A percentile compares a stretch with the other conserved stretches of the same genome.
Conservation (phyloP, 805 yeast species). For the Cyberlindnera xylosilytica region DNA sequence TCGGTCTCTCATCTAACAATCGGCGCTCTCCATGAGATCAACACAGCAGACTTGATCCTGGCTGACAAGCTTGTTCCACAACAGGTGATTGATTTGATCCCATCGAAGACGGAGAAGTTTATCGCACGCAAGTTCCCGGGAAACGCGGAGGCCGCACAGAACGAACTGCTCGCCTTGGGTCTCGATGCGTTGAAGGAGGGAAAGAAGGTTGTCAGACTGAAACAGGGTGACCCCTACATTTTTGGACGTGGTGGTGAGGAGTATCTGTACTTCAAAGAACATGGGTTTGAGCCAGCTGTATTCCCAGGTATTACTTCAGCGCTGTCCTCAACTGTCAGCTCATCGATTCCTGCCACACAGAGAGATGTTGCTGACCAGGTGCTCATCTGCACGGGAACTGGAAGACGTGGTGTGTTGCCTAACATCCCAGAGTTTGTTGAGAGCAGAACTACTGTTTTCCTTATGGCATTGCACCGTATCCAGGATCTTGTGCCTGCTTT, state of each 20-base stretch:
- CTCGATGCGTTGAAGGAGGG: slow-evolving; percentile 62
- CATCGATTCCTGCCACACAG: slow-evolving; percentile 88
- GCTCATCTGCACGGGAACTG: slow-evolving; percentile 91
- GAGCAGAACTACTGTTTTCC: slow-evolving; percentile 77
- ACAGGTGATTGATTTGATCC: slow-evolving; percentile 79
- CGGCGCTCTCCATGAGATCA: slow-evolving; percentile 80
- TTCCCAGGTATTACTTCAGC: slow-evolving; percentile 91
- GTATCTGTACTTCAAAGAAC: slow-evolving; percentile 57
- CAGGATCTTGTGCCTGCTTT: slow-evolving; percentile 48
- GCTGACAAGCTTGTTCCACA: slow-evolving; percentile 94
- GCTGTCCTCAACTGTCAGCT: slow-evolving; percentile 77
- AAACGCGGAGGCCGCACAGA: slow-evolving; percentile 90
- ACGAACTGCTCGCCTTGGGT: slow-evolving; percentile 75
- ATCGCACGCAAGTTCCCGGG: slow-evolving; percentile 96
- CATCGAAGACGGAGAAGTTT: slow-evolving; percentile 66
- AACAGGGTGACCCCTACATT: slow-evolving; percentile 96
- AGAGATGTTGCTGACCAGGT: slow-evolving; percentile 91
- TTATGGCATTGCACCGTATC: slow-evolving; percentile 85
- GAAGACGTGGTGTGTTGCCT: slow-evolving; percentile 81
- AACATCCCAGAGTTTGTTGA: slow-evolving; percentile 68
- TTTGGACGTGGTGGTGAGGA: slow-evolving; percentile 98
- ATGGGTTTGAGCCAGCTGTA: slow-evolving; percentile 72
- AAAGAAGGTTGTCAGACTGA: slow-evolving; percentile 77
- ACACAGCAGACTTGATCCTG: slow-evolving; percentile 75
- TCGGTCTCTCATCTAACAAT: slow-evolving; percentile 75